Percentiles rank a stretch among this genome's conserved stretches.
Evolutionary conservation across 176 grass and related monocot genomes (phyloP).

Genomic region (Hordeum vulgare): MorexV3_pseudomolecules_assembly NC_058519.1:511936745-511937244

Average conservation of each 20-base stretch:
- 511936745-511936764: conserved; percentile 43
- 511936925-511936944: conserved; percentile 10
- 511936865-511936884: not conserved
- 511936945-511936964: conserved; percentile 31
- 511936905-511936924: not conserved
- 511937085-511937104: not conserved
- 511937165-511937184: not conserved
- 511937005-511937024: not conserved
- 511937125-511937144: not conserved
- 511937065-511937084: not conserved
- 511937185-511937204: not conserved
- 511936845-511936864: conserved; percentile 27
- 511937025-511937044: not conserved
- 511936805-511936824: not conserved
- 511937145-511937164: conserved; percentile 1
- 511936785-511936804: not conserved
- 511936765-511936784: not conserved
- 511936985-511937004: not conserved
- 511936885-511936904: not conserved
- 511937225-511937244: conserved; percentile 44
- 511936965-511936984: conserved; percentile 8
- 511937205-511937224: conserved; percentile 20
- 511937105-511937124: not conserved
- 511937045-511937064: not conserved
- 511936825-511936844: not conserved